Percentiles rank a stretch among this genome's conserved stretches.
Evolutionary conservation across 257 asterid genomes (phyloP).

Genomic region (Leonotis leonurus): DNA sequence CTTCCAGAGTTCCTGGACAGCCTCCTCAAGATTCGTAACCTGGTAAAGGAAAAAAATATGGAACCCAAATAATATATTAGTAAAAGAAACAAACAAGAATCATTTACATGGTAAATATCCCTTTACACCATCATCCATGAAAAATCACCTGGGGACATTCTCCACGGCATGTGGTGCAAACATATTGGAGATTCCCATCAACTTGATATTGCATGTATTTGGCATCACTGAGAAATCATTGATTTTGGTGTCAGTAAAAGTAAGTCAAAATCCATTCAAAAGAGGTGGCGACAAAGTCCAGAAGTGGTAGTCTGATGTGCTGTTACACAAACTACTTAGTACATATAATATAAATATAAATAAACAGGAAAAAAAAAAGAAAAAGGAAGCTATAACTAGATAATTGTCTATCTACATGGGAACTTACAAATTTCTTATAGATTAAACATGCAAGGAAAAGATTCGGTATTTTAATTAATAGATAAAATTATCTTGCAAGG

Average conservation of each 20-base stretch:
- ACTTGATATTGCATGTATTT: constrained; percentile 88
- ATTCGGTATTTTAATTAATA: too few relatives aligned
- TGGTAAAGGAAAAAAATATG: constrained; percentile 23
- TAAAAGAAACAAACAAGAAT: neutral
- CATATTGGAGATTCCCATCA: constrained; percentile 85
- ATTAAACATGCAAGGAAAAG: too few relatives aligned
- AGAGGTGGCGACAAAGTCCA: neutral
- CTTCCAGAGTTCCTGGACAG: constrained; percentile 96
- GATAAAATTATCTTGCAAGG: too few relatives aligned
- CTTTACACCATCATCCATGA: constrained; percentile 1
- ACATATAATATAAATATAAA: too few relatives aligned
- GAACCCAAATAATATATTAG: neutral
- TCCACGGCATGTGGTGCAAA: constrained; percentile 89
- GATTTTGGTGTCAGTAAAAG: constrained; percentile 14
- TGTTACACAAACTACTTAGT: too few relatives aligned
- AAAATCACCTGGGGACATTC: constrained; percentile 70
- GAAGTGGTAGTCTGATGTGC: too few relatives aligned
- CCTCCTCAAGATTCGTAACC: constrained; percentile 74
- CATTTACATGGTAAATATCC: constrained; percentile 1
- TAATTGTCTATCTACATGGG: too few relatives aligned
- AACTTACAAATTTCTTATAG: too few relatives aligned
- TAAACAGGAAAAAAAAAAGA: too few relatives aligned
- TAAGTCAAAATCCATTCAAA: constrained; percentile 7
- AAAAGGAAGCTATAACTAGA: too few relatives aligned
- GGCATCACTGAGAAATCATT: constrained; percentile 61